Percentiles rank a stretch among this genome's conserved stretches.
Conservation (phyloP, 2,329 filamentous ascomycete genomes). For the Trichoderma guizhouense region DNA sequence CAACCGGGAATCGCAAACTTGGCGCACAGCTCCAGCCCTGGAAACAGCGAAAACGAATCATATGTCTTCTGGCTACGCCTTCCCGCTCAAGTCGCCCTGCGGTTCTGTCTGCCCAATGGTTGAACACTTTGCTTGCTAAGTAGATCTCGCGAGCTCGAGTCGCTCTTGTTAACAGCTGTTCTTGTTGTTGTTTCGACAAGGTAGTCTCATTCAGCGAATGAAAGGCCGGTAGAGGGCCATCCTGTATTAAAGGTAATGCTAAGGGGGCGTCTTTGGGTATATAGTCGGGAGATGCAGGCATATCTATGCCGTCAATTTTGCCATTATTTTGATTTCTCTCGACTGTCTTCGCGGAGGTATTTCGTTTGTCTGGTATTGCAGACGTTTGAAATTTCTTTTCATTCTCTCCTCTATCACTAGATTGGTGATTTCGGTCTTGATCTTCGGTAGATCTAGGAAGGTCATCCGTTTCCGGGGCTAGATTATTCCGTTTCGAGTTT, state of each 20-base stretch:
- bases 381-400: background rate
- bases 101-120: slow-evolving; percentile 62
- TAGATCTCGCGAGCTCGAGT: slow-evolving; percentile 62
- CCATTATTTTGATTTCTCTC: background rate
- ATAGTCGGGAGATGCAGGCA: background rate
- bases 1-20: slow-evolving; percentile 28
- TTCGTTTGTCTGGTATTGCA: background rate
- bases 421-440: background rate
- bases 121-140: slow-evolving; percentile 43
- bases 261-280: background rate
- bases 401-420: background rate
- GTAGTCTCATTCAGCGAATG: background rate
- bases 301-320: background rate
- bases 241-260: background rate
- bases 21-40: slow-evolving; percentile 36
- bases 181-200: background rate
- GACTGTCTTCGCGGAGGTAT: background rate
- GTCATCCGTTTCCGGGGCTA: background rate
- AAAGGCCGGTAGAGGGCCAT: background rate
- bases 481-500: background rate
- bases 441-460: background rate
- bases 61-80: slow-evolving; percentile 64
- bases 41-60: slow-evolving; percentile 56
- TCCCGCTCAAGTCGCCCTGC: slow-evolving; percentile 64
- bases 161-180: slow-evolving; percentile 47